Conservation (phyloP, 164 flowering plant species). For the Brasenia schreberi region DNA sequence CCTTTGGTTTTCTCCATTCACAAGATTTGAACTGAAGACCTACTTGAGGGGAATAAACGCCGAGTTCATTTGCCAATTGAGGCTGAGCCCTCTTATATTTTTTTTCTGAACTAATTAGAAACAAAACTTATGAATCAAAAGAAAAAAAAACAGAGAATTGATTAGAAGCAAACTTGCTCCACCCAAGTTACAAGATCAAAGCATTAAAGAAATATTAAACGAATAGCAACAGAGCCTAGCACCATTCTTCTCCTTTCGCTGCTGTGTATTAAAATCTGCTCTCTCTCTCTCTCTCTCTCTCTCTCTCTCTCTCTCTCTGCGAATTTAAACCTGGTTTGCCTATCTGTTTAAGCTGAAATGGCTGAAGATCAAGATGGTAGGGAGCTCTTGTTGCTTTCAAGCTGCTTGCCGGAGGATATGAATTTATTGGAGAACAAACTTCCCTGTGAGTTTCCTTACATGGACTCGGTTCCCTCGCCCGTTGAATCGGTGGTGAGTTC, state of each 20-base stretch:
- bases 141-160: too few species aligned
- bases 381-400: constrained; percentile 59
- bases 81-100: too few species aligned
- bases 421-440: constrained; percentile 21
- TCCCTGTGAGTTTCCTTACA: constrained; percentile 43
- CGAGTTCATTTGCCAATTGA: too few species aligned
- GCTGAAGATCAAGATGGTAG: constrained; percentile 38
- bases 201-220: too few species aligned
- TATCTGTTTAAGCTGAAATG: constrained; percentile 15
- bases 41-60: too few species aligned
- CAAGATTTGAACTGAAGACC: too few species aligned
- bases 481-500: constrained; percentile 20
- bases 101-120: too few species aligned
- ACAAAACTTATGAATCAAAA: too few species aligned
- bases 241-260: background rate
- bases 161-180: too few species aligned
- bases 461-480: constrained; percentile 27
- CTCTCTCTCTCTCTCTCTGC: background rate
- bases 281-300: constrained; percentile 2
- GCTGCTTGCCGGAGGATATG: constrained; percentile 45
- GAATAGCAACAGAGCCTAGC: too few species aligned
- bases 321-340: background rate
- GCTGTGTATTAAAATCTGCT: background rate
- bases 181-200: too few species aligned
- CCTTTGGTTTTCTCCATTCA: too few species aligned